A percentile compares a stretch with the other conserved stretches of the same genome.
Evolutionary conservation across 1,284 basidiomycete species (phyloP).

Genomic region (Peniophora sp.): DNA sequence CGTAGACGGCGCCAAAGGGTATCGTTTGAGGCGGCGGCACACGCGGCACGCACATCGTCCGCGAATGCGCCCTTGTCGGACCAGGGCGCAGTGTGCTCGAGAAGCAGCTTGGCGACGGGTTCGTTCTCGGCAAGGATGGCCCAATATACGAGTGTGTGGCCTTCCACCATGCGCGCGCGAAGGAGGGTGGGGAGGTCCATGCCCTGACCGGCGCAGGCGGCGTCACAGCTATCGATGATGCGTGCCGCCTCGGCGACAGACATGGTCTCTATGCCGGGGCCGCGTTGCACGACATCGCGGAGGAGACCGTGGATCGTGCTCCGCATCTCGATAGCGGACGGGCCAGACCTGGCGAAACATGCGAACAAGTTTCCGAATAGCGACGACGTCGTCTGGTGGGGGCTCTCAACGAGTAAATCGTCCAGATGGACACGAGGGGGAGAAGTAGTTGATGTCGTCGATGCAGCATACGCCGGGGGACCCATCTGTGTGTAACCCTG

Average conservation of each 20-base stretch:
- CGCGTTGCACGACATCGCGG: too few relatives aligned
- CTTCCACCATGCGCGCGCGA: not conserved
- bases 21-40: not conserved
- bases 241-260: not conserved
- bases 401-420: too few relatives aligned
- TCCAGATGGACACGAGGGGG: too few relatives aligned
- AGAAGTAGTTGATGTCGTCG: too few relatives aligned
- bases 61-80: not conserved
- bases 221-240: not conserved
- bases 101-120: not conserved
- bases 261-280: too few relatives aligned
- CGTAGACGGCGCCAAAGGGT: not conserved
- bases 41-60: not conserved
- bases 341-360: too few relatives aligned
- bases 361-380: too few relatives aligned
- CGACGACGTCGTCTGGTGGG: too few relatives aligned
- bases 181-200: not conserved
- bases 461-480: too few relatives aligned
- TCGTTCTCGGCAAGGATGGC: not conserved
- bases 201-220: not conserved
- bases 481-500: too few relatives aligned
- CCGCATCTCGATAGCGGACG: too few relatives aligned
- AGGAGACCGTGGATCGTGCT: too few relatives aligned
- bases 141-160: not conserved
- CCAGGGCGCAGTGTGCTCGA: not conserved